Evolutionary conservation across 2,329 filamentous ascomycete genomes (phyloP).

Genomic region (Pseudogymnoascus sp.): DNA sequence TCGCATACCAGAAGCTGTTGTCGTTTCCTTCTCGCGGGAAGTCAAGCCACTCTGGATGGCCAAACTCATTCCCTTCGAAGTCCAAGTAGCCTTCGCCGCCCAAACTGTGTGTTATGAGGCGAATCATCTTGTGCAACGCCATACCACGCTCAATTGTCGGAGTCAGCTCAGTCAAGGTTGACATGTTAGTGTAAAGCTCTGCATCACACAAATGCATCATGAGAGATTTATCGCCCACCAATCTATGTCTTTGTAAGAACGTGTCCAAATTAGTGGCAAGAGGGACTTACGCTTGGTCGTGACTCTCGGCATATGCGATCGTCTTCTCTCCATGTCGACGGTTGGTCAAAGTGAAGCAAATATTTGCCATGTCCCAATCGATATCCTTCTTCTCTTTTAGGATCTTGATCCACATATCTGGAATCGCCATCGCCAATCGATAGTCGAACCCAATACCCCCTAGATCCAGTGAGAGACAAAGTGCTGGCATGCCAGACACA

Average conservation of each 20-base stretch:
- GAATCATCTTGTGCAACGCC: slow-evolving; percentile 94
- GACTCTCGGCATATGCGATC: slow-evolving; percentile 93
- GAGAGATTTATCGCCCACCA: slow-evolving; percentile 92
- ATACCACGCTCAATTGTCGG: slow-evolving; percentile 84
- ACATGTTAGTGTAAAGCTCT: slow-evolving; percentile 98
- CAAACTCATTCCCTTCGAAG: slow-evolving; percentile 98
- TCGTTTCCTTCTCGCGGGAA: slow-evolving; percentile 89
- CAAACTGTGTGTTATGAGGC: slow-evolving; percentile 79
- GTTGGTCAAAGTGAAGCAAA: slow-evolving; percentile 84
- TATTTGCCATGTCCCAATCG: slow-evolving; percentile 79
- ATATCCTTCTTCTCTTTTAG: slow-evolving; percentile 83
- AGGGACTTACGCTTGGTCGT: slow-evolving; percentile 82
- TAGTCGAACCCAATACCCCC: slow-evolving; percentile 97
- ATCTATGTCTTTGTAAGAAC: slow-evolving; percentile 40
- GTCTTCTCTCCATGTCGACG: slow-evolving; percentile 94
- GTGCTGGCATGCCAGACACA: slow-evolving; percentile 96
- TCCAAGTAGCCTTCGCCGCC: slow-evolving; percentile 97
- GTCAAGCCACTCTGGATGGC: slow-evolving; percentile 97
- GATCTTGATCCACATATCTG: slow-evolving; percentile 99
- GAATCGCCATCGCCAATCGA: slow-evolving; percentile 91
- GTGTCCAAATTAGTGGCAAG: neutral
- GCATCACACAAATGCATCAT: slow-evolving; percentile 99
- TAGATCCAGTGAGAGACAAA: slow-evolving; percentile 75
- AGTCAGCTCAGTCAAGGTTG: slow-evolving; percentile 70
- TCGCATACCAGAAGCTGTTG: slow-evolving; percentile 90